phyloP scores from a whole-genome alignment of 2,329 filamentous ascomycete species.

The Leptographium lundbergii region DNA sequence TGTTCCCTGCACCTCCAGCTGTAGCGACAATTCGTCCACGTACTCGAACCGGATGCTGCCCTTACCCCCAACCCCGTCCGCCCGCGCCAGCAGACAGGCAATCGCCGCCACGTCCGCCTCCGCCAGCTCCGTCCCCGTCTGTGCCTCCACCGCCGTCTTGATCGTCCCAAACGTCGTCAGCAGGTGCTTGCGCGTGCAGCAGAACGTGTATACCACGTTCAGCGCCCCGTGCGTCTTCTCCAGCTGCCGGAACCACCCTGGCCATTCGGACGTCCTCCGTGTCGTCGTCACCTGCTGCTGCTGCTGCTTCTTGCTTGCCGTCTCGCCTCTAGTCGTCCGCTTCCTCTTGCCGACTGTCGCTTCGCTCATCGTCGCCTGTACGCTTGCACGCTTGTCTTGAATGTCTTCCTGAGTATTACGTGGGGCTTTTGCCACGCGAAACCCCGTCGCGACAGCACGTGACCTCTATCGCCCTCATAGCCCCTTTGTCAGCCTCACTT shows the following conservation, averaged over 20 bases:
- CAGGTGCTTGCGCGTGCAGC: slow-evolving; percentile 82
- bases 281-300: not conserved
- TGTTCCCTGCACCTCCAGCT: slow-evolving; percentile 63
- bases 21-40: slow-evolving; percentile 71
- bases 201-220: slow-evolving; percentile 91
- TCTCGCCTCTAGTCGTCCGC: too few relatives aligned
- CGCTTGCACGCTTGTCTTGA: too few relatives aligned
- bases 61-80: not conserved
- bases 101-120: slow-evolving; percentile 75
- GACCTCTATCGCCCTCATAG: not conserved
- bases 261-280: slow-evolving; percentile 42
- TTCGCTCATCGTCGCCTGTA: too few relatives aligned
- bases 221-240: slow-evolving; percentile 70
- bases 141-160: slow-evolving; percentile 68
- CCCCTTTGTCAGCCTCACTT: not conserved
- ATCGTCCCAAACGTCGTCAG: slow-evolving; percentile 87
- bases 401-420: not conserved
- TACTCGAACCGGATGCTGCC: slow-evolving; percentile 68
- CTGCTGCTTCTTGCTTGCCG: not conserved
- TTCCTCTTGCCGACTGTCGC: not conserved
- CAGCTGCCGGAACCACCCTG: slow-evolving; percentile 57
- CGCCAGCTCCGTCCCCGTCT: slow-evolving; percentile 57
- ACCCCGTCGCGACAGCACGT: not conserved
- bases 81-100: slow-evolving; percentile 32
- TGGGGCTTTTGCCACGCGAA: not conserved